These are phyloP conservation scores for Elaphomyces granulatus DNA, from an alignment of 495 filamentous ascomycete species.

Conservation along the genomic window DNA sequence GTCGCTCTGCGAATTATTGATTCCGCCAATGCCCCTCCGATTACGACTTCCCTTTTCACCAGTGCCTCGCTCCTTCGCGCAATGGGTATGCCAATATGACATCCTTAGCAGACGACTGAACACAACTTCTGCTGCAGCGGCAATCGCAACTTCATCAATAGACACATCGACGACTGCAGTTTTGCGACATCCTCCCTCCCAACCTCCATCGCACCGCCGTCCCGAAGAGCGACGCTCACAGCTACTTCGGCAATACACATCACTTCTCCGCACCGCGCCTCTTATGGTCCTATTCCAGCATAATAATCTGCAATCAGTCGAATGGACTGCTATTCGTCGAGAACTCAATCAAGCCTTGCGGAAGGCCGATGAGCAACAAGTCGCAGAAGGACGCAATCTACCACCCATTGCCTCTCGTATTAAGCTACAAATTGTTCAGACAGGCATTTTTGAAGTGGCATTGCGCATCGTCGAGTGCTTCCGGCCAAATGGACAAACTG, in stretches of 20 bases:
- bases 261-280: constrained; percentile 76
- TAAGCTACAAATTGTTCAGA: constrained; percentile 68
- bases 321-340: constrained; percentile 78
- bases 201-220: constrained; percentile 78
- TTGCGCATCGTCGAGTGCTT: constrained; percentile 78
- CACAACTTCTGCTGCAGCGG: constrained; percentile 18
- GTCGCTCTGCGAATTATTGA: no score
- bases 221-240: constrained; percentile 87
- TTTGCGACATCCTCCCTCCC: constrained; percentile 47
- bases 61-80: background rate
- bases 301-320: constrained; percentile 77
- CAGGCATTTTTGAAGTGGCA: constrained; percentile 76
- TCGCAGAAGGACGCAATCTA: constrained; percentile 26
- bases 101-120: constrained; percentile 22
- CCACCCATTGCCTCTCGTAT: constrained; percentile 39
- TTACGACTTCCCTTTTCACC: background rate
- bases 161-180: constrained; percentile 36
- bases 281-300: constrained; percentile 91
- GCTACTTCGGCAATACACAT: constrained; percentile 84
- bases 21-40: constrained; percentile 6
- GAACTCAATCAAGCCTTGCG: constrained; percentile 57
- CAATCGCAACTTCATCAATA: constrained; percentile 30
- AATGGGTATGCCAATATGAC: constrained; percentile 20
- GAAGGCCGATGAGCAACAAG: constrained; percentile 47
- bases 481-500: constrained; percentile 35